Percentiles rank a stretch among this genome's conserved stretches.
These are phyloP conservation scores for Aspergillus aculeatus DNA, from an alignment of 2,329 filamentous ascomycete species.

Conservation along the genomic window DNA sequence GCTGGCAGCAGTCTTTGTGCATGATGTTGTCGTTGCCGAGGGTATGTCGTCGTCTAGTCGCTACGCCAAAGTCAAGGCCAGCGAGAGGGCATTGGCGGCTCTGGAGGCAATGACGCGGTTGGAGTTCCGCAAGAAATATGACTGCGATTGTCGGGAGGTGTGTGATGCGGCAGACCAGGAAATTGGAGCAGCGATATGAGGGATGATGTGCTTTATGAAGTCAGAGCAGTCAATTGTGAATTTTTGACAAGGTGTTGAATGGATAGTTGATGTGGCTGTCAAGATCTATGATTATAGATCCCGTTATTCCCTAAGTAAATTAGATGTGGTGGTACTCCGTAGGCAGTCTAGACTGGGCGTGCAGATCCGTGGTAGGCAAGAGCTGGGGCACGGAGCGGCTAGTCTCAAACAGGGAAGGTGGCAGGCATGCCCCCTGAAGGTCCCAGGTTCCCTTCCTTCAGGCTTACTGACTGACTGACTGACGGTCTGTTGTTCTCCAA, in stretches of 20 bases:
- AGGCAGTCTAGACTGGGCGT: neutral
- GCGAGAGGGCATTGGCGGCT: slow-evolving; percentile 38
- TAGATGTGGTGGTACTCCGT: too few species aligned
- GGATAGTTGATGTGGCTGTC: too few species aligned
- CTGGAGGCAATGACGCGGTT: slow-evolving; percentile 52
- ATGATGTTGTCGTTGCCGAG: slow-evolving; percentile 65
- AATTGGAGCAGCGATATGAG: slow-evolving; percentile 33
- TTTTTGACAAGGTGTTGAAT: too few species aligned
- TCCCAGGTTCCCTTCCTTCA: too few species aligned
- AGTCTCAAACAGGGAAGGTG: neutral
- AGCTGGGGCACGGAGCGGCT: neutral
- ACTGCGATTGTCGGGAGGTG: slow-evolving; percentile 60
- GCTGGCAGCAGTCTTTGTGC: slow-evolving; percentile 72
- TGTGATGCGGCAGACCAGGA: slow-evolving; percentile 14
- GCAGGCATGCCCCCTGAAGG: neutral
- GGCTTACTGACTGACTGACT: too few species aligned
- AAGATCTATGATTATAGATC: too few species aligned
- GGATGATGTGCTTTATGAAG: neutral
- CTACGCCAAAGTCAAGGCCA: slow-evolving; percentile 66
- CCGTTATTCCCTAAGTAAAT: too few species aligned
- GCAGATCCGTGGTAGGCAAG: neutral
- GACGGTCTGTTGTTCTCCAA: neutral
- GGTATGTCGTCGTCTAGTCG: slow-evolving; percentile 62
- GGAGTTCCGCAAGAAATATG: slow-evolving; percentile 61
- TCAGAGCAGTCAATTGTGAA: neutral